phyloP scores from a whole-genome alignment of 2,329 filamentous ascomycete genomes.

The Penicillium sp. region DNA sequence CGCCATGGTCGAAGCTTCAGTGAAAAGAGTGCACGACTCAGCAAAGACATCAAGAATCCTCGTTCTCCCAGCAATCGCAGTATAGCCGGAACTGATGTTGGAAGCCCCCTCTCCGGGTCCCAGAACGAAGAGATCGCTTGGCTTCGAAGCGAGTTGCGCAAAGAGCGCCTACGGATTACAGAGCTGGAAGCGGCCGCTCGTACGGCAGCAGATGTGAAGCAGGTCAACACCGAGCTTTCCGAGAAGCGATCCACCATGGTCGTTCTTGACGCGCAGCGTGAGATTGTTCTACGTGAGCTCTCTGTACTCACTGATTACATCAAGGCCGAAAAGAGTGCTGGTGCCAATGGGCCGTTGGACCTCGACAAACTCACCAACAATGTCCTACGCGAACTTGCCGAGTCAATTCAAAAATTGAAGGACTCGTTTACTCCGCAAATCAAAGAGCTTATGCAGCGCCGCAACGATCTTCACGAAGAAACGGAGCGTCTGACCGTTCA shows the following conservation, averaged over 20 bases:
- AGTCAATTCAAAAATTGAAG: slow-evolving; percentile 65
- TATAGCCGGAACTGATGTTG: slow-evolving; percentile 57
- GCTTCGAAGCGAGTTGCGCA: slow-evolving; percentile 68
- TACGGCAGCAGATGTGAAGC: slow-evolving; percentile 61
- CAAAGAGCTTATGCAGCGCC: slow-evolving; percentile 84
- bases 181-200: slow-evolving; percentile 65
- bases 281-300: slow-evolving; percentile 90
- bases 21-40: slow-evolving; percentile 55
- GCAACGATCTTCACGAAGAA: slow-evolving; percentile 79
- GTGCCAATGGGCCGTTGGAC: slow-evolving; percentile 73
- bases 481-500: slow-evolving; percentile 76
- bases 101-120: slow-evolving; percentile 65
- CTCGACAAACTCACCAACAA: slow-evolving; percentile 64
- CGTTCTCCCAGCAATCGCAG: slow-evolving; percentile 59
- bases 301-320: slow-evolving; percentile 87
- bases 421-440: slow-evolving; percentile 72
- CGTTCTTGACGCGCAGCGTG: slow-evolving; percentile 86
- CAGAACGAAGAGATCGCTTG: slow-evolving; percentile 61
- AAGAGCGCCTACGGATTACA: slow-evolving; percentile 78
- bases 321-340: slow-evolving; percentile 77
- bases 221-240: slow-evolving; percentile 78
- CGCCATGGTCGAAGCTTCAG: slow-evolving; percentile 89
- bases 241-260: slow-evolving; percentile 97
- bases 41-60: slow-evolving; percentile 66
- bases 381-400: slow-evolving; percentile 60